Evolutionary conservation across 1,284 basidiomycete species (phyloP), one percentile per base, ranked within the genome.

Genomic region (Leccinum discolor): DNA sequence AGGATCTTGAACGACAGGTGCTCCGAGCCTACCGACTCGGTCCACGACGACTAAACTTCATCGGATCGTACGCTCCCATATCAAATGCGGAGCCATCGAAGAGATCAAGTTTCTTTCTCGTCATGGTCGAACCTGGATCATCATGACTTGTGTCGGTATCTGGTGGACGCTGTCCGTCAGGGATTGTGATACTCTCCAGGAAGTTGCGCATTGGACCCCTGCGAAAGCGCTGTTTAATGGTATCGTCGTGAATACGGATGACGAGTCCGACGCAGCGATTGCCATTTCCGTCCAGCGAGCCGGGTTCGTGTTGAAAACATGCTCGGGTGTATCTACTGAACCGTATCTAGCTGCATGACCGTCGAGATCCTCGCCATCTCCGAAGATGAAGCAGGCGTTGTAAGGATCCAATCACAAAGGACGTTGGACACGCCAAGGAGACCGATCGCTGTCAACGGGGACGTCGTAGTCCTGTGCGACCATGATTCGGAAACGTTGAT

Each of bases 81-180:
- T 72, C 52, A 72, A 78, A 5, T 80, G 79, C 35, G 82, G 81
- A 1, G 76, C 80, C 1, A 80, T 89, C 12, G 81, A 82, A 16
- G 80, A 85, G n/a, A 78, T 89, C n/a, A 81, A 77, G 18, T 85
- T 89, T 69, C 62, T 88, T 1, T 82, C 82, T 29, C 80, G 80
- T 11, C 72, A 74, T 57, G 79, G 78, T 8, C 80, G 78, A 8
- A 73, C 75, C 61, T 81, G 83, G 73, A 65, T 90, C 11, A 64
- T 87, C 62, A 85, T 85, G 3, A 79, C 86, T 8, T 86, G 86
- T 8, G 83, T 84, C 66, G 82, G 82, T 5, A 84, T 90, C 59
- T 90, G 88, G 88, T 80, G 80, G 35, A 77, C 80, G 26, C 72
- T 90, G 61, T 79, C 80, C 2, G 73, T 87, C 29, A 88, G 88